phyloP scores from a whole-genome alignment of 2,329 filamentous ascomycete genomes.

The Penicillium olsonii region DNA sequence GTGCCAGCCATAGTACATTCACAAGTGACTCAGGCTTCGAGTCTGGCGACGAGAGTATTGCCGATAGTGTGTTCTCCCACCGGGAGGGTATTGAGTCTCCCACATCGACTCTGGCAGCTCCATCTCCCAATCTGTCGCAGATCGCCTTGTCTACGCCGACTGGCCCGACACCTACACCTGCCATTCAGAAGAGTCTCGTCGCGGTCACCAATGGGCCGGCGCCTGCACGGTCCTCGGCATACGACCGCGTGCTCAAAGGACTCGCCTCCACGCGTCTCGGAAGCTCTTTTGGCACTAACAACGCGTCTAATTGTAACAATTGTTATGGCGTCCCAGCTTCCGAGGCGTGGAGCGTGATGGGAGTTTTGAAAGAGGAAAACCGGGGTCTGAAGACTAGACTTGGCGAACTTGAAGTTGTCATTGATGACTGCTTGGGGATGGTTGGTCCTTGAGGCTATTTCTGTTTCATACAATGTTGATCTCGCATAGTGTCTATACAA shows the following conservation, averaged over 20 bases:
- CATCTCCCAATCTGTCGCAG: conserved; percentile 40
- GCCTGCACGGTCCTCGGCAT: conserved; percentile 35
- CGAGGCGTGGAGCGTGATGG: conserved; percentile 57
- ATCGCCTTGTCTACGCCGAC: conserved; percentile 32
- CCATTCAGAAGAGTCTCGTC: conserved; percentile 34
- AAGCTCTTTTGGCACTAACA: conserved; percentile 30
- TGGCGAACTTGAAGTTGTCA: conserved; percentile 54
- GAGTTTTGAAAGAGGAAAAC: conserved; percentile 58
- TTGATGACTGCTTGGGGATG: conserved; percentile 59
- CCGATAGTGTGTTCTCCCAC: conserved; percentile 50
- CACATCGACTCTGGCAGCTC: conserved; percentile 37
- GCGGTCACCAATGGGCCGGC: conserved; percentile 21
- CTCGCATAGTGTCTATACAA: conserved; percentile 16
- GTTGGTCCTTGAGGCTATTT: conserved; percentile 39
- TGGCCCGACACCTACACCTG: conserved; percentile 31
- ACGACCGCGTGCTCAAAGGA: conserved; percentile 48
- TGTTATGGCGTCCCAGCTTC: conserved; percentile 44
- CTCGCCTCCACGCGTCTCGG: conserved; percentile 37
- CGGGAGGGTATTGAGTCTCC: conserved; percentile 37
- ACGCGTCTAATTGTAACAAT: conserved; percentile 39
- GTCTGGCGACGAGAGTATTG: conserved; percentile 57
- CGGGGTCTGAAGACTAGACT: conserved; percentile 54
- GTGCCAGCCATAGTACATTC: conserved; percentile 42
- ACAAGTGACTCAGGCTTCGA: conserved; percentile 62
- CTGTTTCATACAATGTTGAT: conserved; percentile 6